Evolutionary conservation across 306 rosid genomes (phyloP), one percentile per base, ranked within the genome.

Genomic region (Oemleria cerasiformis): DNA sequence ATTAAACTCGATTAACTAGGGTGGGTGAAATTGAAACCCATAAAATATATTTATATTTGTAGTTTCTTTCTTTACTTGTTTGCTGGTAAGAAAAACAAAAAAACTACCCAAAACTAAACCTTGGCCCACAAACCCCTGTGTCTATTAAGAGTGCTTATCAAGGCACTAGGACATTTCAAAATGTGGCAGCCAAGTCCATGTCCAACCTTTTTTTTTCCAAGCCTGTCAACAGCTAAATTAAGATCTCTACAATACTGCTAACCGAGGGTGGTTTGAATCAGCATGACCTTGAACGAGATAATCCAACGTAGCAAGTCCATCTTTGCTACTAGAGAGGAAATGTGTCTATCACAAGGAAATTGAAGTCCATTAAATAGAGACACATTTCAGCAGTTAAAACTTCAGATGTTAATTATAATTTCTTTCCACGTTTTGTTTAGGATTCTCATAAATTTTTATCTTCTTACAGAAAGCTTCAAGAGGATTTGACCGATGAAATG

Each of bases 401-500:
- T 61, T 38, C 65, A 16, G 19, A 9, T 8, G 25, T 34, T 61
- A 59, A 7, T 34, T 34, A 3, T 38, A 56, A 25, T 38, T 61
- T 3, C 15, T 38, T 61, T 38, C 23, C 25, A 61, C 45, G 17
- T 63, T 23, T 5, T 51, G n/a, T 56, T 5, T 51, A 20, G 12
- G 39, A 65, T 56, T 16, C 38, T 45, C 48, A 60, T 8, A 13
- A 38, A 34, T 14, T 39, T 36, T 69, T 44, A 58, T 72, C 39
- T 69, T 62, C 3, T 67, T 5, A 41, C 75, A 92, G 99, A 78
- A 87, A 68, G 83, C 96, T 94, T 80, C 97, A 94, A 79, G 99
- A 94, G 40, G 95, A 86, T 85, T 87, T 94, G 88, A 91, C 99
- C 0, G 96, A 87, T 70, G 96, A 94, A 86, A 91, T 94, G 97